phyloP scores from a whole-genome alignment of 2,329 filamentous ascomycete species.

The Aspergillus arachidicola region DNA sequence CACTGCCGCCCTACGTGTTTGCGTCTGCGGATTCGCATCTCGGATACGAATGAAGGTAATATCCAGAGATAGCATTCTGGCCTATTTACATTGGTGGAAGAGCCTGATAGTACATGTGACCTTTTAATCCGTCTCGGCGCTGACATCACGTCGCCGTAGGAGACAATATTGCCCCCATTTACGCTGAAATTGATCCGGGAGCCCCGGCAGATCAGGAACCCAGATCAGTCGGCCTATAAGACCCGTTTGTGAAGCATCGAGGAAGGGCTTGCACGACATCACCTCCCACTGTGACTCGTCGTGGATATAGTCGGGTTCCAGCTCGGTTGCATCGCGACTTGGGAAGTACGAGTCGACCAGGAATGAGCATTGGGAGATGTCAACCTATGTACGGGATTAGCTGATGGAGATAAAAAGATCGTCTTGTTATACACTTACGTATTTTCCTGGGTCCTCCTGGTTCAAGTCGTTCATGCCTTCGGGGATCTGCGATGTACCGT shows the following conservation, averaged over 20 bases:
- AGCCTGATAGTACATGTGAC: neutral
- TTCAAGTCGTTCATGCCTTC: conserved; percentile 91
- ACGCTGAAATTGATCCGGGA: conserved; percentile 71
- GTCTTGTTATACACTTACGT: conserved; percentile 58
- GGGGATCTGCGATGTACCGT: conserved; percentile 82
- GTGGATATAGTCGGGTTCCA: conserved; percentile 79
- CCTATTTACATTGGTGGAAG: conserved; percentile 13
- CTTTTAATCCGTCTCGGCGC: conserved; percentile 5
- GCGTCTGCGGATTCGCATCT: conserved; percentile 16
- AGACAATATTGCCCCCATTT: conserved; percentile 91
- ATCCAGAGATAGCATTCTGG: conserved; percentile 5
- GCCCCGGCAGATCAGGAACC: conserved; percentile 70
- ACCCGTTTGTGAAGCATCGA: conserved; percentile 76
- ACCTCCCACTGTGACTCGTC: conserved; percentile 77
- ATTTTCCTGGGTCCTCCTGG: conserved; percentile 82
- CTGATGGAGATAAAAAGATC: neutral
- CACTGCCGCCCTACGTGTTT: conserved; percentile 6
- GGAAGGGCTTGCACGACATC: conserved; percentile 74
- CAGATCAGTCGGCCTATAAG: conserved; percentile 76
- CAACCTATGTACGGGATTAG: conserved; percentile 51
- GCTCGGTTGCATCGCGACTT: conserved; percentile 57
- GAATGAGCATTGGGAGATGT: conserved; percentile 75
- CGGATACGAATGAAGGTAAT: conserved; percentile 17
- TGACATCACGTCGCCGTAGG: conserved; percentile 55
- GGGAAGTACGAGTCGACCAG: conserved; percentile 86